Percentiles rank a stretch among this genome's conserved stretches.
These are phyloP conservation scores for Metarhizium anisopliae DNA, from an alignment of 2,329 filamentous ascomycete species.

Conservation along the genomic window DNA sequence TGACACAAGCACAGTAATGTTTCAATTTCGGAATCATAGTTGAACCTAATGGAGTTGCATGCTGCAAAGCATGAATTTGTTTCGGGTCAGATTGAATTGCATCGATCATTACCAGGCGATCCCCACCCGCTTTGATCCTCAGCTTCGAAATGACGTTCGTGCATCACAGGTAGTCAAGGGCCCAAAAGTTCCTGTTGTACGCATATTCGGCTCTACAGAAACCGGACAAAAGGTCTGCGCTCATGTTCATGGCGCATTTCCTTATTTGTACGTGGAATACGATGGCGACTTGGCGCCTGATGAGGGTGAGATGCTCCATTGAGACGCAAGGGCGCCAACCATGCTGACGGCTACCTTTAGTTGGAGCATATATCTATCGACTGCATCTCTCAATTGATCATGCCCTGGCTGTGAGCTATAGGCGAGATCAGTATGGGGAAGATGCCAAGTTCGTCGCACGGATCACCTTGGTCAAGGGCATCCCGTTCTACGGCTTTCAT, in stretches of 20 bases:
- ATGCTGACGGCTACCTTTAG: slow-evolving; percentile 30
- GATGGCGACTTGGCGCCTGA: slow-evolving; percentile 56
- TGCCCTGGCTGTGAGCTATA: slow-evolving; percentile 78
- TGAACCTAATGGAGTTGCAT: slow-evolving; percentile 10
- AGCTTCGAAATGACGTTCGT: slow-evolving; percentile 57
- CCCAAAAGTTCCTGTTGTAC: slow-evolving; percentile 74
- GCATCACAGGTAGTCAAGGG: slow-evolving; percentile 50
- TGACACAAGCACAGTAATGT: neutral
- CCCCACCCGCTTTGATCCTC: slow-evolving; percentile 73
- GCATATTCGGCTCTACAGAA: slow-evolving; percentile 87
- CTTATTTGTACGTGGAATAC: slow-evolving; percentile 91
- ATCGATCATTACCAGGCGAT: slow-evolving; percentile 87
- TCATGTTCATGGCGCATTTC: slow-evolving; percentile 91
- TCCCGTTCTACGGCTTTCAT: slow-evolving; percentile 93
- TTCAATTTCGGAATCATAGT: neutral
- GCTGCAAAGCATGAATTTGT: slow-evolving; percentile 46
- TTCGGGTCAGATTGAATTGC: slow-evolving; percentile 88
- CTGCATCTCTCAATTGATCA: slow-evolving; percentile 85
- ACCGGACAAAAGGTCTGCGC: slow-evolving; percentile 94
- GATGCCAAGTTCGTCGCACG: slow-evolving; percentile 71
- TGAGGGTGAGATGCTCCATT: slow-evolving; percentile 45
- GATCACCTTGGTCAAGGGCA: slow-evolving; percentile 83
- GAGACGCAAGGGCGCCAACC: neutral
- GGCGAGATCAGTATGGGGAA: slow-evolving; percentile 62
- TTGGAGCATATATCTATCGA: slow-evolving; percentile 65